Evolutionary conservation across 176 grass and related monocot species (phyloP), one percentile per base, ranked within the genome.

Genomic region (Carex littledalei): DNA sequence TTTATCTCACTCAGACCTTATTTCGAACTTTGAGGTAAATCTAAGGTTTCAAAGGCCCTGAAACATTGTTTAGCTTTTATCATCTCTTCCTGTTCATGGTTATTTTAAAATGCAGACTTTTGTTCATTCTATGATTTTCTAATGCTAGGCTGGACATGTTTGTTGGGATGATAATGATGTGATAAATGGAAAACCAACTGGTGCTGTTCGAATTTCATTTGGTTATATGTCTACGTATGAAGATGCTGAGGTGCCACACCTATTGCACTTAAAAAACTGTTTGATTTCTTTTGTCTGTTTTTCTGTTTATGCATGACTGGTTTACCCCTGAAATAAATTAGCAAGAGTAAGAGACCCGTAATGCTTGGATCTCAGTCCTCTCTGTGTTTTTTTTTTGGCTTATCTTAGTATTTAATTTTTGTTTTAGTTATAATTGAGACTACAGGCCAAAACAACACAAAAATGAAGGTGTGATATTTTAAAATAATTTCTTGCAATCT

Each of bases 161-260:
- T 98, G 93, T 49, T 98, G 95, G 95, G 95, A 98, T 86, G 95
- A 93, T 88, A 94, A 93, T 85, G 95, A 98, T 59, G 43, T 98
- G 84, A 89, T 98, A 89, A 86, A 90, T 35, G 93, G 93, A 84
- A 98, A 94, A 90, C 95, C 92, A 87, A 98, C 92, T 66, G 93
- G 95, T 56, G 92, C 93, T 88, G 93, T 98, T 75, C 91, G 95
- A 88, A 89, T 98, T 89, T 98, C 95, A 53, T 98, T 98, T 92
- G 95, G 95, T 66, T 98, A 98, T 67, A 92, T 93, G 86, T 94
- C 95, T 34, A 90, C 92, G 68, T 98, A 86, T 85, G 88, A 94
- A 92, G 95, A 98, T 86, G 87, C 89, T 80, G 89, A 91, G 89
- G 95, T 90, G 8, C 61, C 67, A 21, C 56, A 77, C 43, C 78